Evolutionary conservation across 495 filamentous ascomycete genomes (phyloP).

Genomic region (Tuber microsphaerosporum): DNA sequence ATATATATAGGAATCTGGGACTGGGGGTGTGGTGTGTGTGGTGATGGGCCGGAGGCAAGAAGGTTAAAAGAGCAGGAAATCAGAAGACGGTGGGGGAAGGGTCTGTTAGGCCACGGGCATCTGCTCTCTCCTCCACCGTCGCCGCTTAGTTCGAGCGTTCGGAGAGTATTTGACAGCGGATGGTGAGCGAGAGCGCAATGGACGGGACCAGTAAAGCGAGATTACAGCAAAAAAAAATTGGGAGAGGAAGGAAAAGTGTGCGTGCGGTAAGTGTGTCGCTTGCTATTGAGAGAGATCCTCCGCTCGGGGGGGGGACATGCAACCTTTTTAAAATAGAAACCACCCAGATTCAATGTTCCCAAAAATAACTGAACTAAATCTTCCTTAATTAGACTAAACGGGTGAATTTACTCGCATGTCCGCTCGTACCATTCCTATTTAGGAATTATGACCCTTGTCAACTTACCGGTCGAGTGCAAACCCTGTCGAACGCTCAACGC

Average conservation of each 20-base stretch:
- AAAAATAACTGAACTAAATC: constrained; percentile 37
- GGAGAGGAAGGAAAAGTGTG: neutral
- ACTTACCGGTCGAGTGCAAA: neutral
- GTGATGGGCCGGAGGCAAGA: neutral
- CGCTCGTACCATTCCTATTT: constrained; percentile 19
- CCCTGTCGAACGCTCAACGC: neutral
- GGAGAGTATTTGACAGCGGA: constrained; percentile 3
- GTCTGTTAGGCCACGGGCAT: neutral
- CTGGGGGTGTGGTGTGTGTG: neutral
- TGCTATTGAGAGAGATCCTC: constrained; percentile 4
- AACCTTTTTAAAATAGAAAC: constrained; percentile 40
- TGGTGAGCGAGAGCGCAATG: neutral
- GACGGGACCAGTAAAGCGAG: constrained; percentile 3
- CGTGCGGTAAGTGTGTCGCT: neutral
- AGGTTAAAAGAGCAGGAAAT: neutral
- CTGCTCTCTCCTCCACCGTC: neutral
- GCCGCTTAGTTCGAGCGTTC: neutral
- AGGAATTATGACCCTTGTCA: constrained; percentile 14
- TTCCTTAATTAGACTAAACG: constrained; percentile 39
- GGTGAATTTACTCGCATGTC: constrained; percentile 31
- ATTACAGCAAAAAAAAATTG: neutral
- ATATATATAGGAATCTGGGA: neutral
- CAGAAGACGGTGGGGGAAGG: neutral
- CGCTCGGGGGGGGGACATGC: constrained; percentile 30
- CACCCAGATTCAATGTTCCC: constrained; percentile 19